Evolutionary conservation across 2,329 filamentous ascomycete genomes (phyloP).

Genomic region (Drechslera avenae): DNA sequence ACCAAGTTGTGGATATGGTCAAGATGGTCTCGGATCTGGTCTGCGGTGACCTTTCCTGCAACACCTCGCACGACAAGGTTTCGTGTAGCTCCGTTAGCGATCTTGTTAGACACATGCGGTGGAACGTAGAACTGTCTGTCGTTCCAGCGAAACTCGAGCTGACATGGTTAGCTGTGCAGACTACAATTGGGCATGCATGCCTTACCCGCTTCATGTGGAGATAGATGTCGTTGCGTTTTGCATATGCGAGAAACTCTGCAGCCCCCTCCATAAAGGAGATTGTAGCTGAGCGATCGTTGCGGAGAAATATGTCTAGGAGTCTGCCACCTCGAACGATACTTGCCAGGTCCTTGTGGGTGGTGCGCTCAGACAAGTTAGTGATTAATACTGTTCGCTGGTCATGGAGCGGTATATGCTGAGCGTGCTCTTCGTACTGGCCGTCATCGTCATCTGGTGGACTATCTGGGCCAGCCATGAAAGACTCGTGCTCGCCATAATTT

Average conservation of each 20-base stretch:
- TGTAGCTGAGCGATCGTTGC: constrained; percentile 64
- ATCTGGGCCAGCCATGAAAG: constrained; percentile 16
- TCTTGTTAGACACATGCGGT: constrained; percentile 66
- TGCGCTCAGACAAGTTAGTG: constrained; percentile 64
- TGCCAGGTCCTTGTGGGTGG: constrained; percentile 69
- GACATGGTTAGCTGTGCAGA: constrained; percentile 4
- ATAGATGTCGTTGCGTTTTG: constrained; percentile 69
- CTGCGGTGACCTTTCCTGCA: constrained; percentile 62
- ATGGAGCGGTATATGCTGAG: constrained; percentile 28
- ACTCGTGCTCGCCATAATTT: constrained; percentile 27
- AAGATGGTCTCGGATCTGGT: constrained; percentile 71
- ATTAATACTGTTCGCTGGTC: constrained; percentile 66
- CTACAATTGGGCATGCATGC: neutral
- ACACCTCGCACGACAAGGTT: constrained; percentile 72
- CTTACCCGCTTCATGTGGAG: constrained; percentile 70
- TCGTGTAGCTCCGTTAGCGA: constrained; percentile 69
- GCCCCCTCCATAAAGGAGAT: constrained; percentile 72
- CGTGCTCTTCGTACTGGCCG: constrained; percentile 2
- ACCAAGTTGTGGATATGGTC: constrained; percentile 82
- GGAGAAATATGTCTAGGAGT: constrained; percentile 71
- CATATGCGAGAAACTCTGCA: constrained; percentile 66
- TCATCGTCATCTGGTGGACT: constrained; percentile 16
- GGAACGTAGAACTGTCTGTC: constrained; percentile 72
- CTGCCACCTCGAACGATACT: constrained; percentile 70
- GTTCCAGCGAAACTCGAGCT: constrained; percentile 73